These are phyloP conservation scores for Gillenia trifoliata DNA, from an alignment of 306 rosid genomes.

Conservation along the genomic window DNA sequence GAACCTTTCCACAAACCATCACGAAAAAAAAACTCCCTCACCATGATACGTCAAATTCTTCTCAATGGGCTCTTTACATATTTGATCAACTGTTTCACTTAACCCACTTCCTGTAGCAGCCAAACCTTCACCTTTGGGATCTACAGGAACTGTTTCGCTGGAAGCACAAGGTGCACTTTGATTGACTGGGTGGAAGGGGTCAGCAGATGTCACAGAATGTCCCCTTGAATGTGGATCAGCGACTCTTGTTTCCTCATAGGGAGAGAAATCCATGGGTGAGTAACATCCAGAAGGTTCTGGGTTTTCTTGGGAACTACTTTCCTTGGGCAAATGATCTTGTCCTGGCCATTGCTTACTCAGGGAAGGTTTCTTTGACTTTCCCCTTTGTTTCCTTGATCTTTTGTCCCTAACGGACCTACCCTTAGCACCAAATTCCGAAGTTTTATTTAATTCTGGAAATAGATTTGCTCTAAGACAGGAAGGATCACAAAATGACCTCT, in stretches of 20 bases:
- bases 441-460: conserved; percentile 42
- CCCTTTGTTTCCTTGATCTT: conserved; percentile 47
- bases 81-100: conserved; percentile 22
- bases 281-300: conserved; percentile 48
- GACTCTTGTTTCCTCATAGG: conserved; percentile 52
- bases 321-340: conserved; percentile 39
- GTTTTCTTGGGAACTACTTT: conserved; percentile 36
- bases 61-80: conserved; percentile 18
- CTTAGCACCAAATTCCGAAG: conserved; percentile 30
- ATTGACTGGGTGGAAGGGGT: conserved; percentile 17
- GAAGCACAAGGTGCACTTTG: conserved; percentile 14
- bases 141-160: conserved; percentile 31
- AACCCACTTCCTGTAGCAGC: conserved; percentile 23
- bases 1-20: conserved; percentile 22
- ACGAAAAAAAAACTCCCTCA: conserved; percentile 18
- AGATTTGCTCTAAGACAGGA: conserved; percentile 60
- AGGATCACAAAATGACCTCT: conserved; percentile 57
- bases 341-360: conserved; percentile 37
- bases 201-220: conserved; percentile 27
- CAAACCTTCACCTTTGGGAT: conserved; percentile 31
- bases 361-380: conserved; percentile 40
- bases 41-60: conserved; percentile 1
- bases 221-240: conserved; percentile 36
- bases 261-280: conserved; percentile 95
- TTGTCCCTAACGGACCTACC: conserved; percentile 46